Percentiles rank a stretch among this genome's conserved stretches.
Evolutionary conservation across 169 alveolate genomes (phyloP).

Genomic region (Plasmodium blacklocki): DNA sequence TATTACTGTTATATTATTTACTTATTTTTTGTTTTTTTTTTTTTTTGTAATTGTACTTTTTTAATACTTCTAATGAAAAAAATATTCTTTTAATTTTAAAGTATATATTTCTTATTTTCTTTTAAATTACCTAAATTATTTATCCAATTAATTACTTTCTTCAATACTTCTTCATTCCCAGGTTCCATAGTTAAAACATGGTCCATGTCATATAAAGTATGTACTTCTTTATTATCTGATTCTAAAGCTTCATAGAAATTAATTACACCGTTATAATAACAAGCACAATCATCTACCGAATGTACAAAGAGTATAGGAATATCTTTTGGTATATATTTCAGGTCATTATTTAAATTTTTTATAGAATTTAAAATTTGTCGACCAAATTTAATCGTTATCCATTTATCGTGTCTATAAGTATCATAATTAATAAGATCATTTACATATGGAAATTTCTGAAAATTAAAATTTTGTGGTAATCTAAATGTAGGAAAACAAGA

Average conservation of each 20-base stretch:
- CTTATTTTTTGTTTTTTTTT: too few relatives aligned
- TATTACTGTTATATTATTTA: too few relatives aligned
- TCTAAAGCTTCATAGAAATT: background rate
- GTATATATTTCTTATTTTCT: background rate
- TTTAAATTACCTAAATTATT: background rate
- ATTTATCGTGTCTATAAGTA: background rate
- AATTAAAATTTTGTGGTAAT: background rate
- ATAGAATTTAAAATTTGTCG: background rate
- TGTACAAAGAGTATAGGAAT: slow-evolving; percentile 18
- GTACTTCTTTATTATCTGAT: slow-evolving; percentile 6
- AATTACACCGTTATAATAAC: slow-evolving; percentile 13
- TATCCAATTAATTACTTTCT: background rate
- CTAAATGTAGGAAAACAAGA: background rate
- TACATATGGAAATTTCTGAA: background rate
- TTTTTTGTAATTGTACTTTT: too few relatives aligned
- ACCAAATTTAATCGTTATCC: slow-evolving; percentile 19
- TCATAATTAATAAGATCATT: slow-evolving; percentile 4
- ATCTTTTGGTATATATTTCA: slow-evolving; percentile 1
- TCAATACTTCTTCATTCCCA: slow-evolving; percentile 17
- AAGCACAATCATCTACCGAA: slow-evolving; percentile 1
- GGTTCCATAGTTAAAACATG: slow-evolving; percentile 3
- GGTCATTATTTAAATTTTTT: slow-evolving; percentile 2
- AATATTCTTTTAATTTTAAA: too few relatives aligned
- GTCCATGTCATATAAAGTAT: slow-evolving; percentile 6
- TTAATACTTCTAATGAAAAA: too few relatives aligned